Evolutionary conservation across 1,139 yeast species (phyloP), one percentile per base, ranked within the genome.

Genomic region (Candida glucosophila): DNA sequence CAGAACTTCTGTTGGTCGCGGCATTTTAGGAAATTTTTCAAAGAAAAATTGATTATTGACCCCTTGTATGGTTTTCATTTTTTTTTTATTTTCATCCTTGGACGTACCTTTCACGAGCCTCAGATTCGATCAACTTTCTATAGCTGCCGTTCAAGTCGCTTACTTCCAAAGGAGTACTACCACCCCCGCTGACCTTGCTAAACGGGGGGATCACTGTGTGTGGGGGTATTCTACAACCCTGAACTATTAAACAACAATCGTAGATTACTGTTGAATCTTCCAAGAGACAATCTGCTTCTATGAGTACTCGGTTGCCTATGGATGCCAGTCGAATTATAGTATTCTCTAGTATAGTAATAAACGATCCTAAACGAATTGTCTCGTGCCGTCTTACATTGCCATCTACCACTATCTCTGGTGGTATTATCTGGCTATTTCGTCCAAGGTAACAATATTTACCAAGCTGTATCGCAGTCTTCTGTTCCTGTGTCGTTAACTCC

Each of bases 161-260:
- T 3, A 65, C 39, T n/a, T 11, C 20, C 23, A 58, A 58, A 22
- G 48, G 41, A 5, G 31, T 30, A 0, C 64, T 63, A 3, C 66
- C 62, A 5, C 36, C 36, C 0, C 68, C 67, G 37, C 52, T 43
- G 4, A 76, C 80, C 20, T 61, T 50, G 27, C 77, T 64, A 35
- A 59, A 73, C 0, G 86, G 79, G 2, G 85, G 78, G 6, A 79
- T 58, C 18, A 73, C 74, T 33, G 60, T 52, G 31, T 61, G 59
- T 2, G 73, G 65, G 0, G 88, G 82, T 2, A 80, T 44, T 4
- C 47, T 51, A 0, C 77, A 55, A 12, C 62, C 62, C 18, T 58
- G 55, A 11, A 62, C 61, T 2, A 80, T 55, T 7, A 71, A 43
- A 20, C 76, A 77, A 37, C 82, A 73, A 39, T 78, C 86, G 36